Base-by-base conservation (phyloP, 1,284 basidiomycete genomes). In the Sparassis latifolia region DNA sequence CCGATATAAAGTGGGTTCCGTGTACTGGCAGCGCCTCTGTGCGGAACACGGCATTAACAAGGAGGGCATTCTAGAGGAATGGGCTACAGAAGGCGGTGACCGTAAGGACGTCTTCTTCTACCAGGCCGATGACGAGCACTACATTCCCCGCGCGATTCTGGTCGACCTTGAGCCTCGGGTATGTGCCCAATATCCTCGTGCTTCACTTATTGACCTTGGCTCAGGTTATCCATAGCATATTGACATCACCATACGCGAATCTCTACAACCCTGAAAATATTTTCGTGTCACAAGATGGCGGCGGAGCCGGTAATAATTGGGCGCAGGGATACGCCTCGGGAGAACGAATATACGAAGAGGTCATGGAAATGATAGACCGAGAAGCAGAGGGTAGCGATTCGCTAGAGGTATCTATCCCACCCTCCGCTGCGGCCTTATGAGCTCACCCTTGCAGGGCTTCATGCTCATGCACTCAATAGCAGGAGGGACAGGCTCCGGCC, bases 41-140 rank as follows among this genome's bases (percentile, higher is more conserved):
- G 89, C 91, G 20, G 94, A 97, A 70, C 94, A 97, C 65, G 95
- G 95, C 29, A 97, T 97, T 72, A 93, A 82, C 65, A 88, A 88
- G 50, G 89, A 93, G 60, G 94, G 95, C 41, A 92, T 92, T 53
- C 80, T 96, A 40, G 92, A 97, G 68, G 93, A 97, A 57, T 95
- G 90, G 89, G 92, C 92, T 2, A 90, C 88, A 2, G 92, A 95
- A 62, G 90, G 89, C 32, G 89, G 91, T 3, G 97, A 99, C 69
- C 78, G 97, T 60, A 99, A 99, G 65, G 97, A 99, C 70, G 96
- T 98, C 41, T 99, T 99, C 73, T 99, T 99, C 73, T 99, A 99
- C 69, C 97, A 99, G 68, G 97, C 97, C 9, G 97, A 99, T 68
- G 97, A 99, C 66, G 97, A 99, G 67, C 96, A 98, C 65, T 99